Conservation (phyloP, 2,329 filamentous ascomycete species). For the Eutypa lata region DNA sequence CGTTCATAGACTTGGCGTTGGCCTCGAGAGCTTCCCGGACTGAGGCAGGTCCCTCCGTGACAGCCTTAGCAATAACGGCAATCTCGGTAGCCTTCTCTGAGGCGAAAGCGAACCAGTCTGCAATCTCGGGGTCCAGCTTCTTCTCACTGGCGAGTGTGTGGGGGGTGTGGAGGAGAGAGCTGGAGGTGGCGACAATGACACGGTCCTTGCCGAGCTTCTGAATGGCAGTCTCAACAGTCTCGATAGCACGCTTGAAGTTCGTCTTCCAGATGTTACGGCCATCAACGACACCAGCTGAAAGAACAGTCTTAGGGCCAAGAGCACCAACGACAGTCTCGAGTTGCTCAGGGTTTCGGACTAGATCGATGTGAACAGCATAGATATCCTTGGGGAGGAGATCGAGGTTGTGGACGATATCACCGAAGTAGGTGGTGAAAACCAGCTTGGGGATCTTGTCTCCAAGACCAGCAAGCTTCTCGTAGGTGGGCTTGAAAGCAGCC, state of each 20-base stretch:
- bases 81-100: conserved; percentile 91
- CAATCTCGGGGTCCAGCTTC: conserved; percentile 90
- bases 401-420: conserved; percentile 98
- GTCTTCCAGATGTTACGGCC: conserved; percentile 99
- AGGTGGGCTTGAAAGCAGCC: conserved; percentile 96
- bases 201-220: conserved; percentile 96
- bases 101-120: conserved; percentile 98
- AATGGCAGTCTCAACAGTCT: conserved; percentile 82
- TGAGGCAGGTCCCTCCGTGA: conserved; percentile 84
- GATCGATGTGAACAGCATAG: conserved; percentile 88
- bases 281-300: conserved; percentile 95
- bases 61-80: conserved; percentile 91
- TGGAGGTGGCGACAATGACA: conserved; percentile 94
- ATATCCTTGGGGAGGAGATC: conserved; percentile 78
- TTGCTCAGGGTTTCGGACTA: conserved; percentile 98
- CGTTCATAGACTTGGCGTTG: conserved; percentile 90
- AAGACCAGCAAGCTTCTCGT: conserved; percentile 79
- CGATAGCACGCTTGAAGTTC: conserved; percentile 94
- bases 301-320: conserved; percentile 82
- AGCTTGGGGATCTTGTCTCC: conserved; percentile 82
- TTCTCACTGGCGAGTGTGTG: conserved; percentile 98
- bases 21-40: conserved; percentile 89
- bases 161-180: conserved; percentile 95
- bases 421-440: conserved; percentile 95
- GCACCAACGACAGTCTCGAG: conserved; percentile 79